Evolutionary conservation across 306 rosid genomes (phyloP), one percentile per base, ranked within the genome.

Genomic region (Quercus alba): DNA sequence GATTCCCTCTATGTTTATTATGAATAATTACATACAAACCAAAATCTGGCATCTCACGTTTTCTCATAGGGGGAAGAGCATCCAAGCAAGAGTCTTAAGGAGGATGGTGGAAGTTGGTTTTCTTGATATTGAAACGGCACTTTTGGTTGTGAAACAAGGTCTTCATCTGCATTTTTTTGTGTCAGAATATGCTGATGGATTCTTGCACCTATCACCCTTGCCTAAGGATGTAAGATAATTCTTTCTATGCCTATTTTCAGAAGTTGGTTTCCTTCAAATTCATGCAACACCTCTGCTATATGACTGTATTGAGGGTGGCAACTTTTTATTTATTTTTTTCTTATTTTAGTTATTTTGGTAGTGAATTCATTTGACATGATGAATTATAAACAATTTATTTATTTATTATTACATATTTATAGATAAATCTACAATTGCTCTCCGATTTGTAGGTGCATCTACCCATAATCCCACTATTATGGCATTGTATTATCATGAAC

Each of bases 91-190:
- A 73, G 84, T 84, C 26, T 77, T 77, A 68, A 80, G 70, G 77
- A 84, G 85, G 82, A 84, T 84, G 87, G 82, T 80, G 73, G 70
- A 66, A 52, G 82, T 81, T 67, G 85, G 77, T 66, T 76, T 59
- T 77, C 84, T 81, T 58, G 87, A 84, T 62, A 30, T 62, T 8
- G 58, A 63, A 56, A 73, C 79, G 35, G 84, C 87, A 57, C 79
- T 84, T 46, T 72, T 51, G 10, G 74, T 77, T 9, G 4, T 77
- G 82, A 84, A 84, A 67, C 79, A 77, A 69, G 49, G 49, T 77
- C 80, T 84, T 81, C 66, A 58, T 46, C 76, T 75, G 66, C 74
- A 57, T 23, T 55, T 56, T 25, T 21, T 30, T 21, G 75, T 51
- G 35, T 18, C 58, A 26, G 35, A 4, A 69, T 61, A 8, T 49